These are phyloP conservation scores for Carallia pectinifolia DNA, from an alignment of 345 rosid species.

Conservation along the genomic window DNA sequence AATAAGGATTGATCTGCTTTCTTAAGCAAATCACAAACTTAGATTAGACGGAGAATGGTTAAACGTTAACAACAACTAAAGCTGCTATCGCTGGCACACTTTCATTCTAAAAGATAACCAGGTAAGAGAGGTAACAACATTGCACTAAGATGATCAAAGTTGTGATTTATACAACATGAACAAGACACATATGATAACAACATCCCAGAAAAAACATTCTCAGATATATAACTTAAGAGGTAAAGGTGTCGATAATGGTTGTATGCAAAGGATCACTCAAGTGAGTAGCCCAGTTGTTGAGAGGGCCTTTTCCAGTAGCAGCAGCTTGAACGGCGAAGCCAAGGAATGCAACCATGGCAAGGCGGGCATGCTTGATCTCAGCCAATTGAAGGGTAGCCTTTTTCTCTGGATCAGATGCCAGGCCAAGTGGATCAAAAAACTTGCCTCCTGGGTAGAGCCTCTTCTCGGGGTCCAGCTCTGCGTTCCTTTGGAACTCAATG, in stretches of 20 bases:
- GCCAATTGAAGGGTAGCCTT: conserved; percentile 82
- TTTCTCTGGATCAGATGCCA: conserved; percentile 93
- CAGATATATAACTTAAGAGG: conserved; percentile 30
- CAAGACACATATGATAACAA: neutral
- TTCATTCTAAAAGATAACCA: no score
- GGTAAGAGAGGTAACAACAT: no score
- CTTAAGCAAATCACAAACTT: no score
- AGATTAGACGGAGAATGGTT: no score
- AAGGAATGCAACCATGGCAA: conserved; percentile 88
- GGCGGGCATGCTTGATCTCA: conserved; percentile 98
- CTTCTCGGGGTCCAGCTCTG: conserved; percentile 89
- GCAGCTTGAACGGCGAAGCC: conserved; percentile 96
- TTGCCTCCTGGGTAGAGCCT: conserved; percentile 87
- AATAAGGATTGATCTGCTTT: no score
- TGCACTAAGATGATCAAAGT: neutral
- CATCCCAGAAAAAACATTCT: neutral
- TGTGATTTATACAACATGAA: conserved; percentile 20
- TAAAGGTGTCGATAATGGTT: conserved; percentile 82
- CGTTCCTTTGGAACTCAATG: conserved; percentile 93
- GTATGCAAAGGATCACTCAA: conserved; percentile 98
- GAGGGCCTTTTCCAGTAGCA: conserved; percentile 88
- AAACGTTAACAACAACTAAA: no score
- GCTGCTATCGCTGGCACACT: no score
- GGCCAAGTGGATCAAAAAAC: conserved; percentile 80
- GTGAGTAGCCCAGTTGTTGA: conserved; percentile 99